phyloP scores from a whole-genome alignment of 495 filamentous ascomycete species.

The Clavariopsis aquatica region DNA sequence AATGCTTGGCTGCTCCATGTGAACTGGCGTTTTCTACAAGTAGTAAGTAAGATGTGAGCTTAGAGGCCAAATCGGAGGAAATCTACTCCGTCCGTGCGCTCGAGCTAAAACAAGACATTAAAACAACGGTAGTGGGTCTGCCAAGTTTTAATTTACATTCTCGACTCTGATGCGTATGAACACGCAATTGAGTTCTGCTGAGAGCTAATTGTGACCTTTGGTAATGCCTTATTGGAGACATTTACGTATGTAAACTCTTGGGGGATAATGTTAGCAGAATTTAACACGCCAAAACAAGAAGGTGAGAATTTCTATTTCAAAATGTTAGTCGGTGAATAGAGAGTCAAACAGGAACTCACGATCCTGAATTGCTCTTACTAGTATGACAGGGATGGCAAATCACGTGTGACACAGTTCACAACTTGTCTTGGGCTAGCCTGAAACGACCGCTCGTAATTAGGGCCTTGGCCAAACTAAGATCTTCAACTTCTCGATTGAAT shows the following conservation, averaged over 20 bases:
- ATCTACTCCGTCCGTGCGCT: background rate
- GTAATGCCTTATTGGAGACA: no score
- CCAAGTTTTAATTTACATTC: background rate
- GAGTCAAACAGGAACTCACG: background rate
- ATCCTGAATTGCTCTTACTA: background rate
- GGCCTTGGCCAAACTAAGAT: background rate
- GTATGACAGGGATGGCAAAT: background rate
- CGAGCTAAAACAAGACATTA: background rate
- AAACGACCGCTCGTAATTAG: background rate
- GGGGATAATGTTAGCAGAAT: no score
- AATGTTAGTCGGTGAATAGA: no score
- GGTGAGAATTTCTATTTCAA: no score
- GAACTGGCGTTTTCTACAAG: background rate
- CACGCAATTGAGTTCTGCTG: no score
- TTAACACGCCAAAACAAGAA: no score
- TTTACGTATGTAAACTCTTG: no score
- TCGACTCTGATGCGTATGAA: background rate
- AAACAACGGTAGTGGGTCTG: background rate
- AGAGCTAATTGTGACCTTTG: no score
- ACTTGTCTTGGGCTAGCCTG: background rate
- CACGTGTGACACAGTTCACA: background rate
- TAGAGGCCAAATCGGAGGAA: background rate
- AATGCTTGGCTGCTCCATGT: background rate
- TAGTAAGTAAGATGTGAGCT: background rate
- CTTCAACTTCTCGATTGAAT: background rate